Evolutionary conservation across 345 rosid species (phyloP), one percentile per base, ranked within the genome.

Genomic region (Hirschfeldia incana): DNA sequence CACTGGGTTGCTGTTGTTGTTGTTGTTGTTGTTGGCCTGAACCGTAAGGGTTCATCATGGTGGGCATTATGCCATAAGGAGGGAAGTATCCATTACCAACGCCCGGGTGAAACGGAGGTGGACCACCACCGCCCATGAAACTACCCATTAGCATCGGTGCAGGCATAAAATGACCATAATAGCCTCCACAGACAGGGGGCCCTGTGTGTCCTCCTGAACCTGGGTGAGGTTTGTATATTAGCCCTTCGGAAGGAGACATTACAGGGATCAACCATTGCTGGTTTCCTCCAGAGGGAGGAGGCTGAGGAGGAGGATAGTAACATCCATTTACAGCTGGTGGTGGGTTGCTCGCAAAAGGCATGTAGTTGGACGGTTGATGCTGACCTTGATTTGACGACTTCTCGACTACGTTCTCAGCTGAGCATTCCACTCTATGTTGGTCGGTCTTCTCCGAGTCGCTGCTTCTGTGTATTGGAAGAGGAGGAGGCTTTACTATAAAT

Each of bases 221-320:
- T 4, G 89, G 69, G 76, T 84, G 92, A 32, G 98, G 98, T 86
- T 92, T 94, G 85, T 89, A 94, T 77, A 94, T 76, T 15, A 92
- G 91, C 70, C 97, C 98, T 82, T 94, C 97, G 0, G 93, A 88
- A 42, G 97, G 97, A 34, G 98, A 91, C 94, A 94, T 89, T 10
- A 94, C 83, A 60, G 98, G 98, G 72, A 92, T 66, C 78, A 94
- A 78, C 97, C 97, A 92, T 64, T 91, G 98, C 16, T 91, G 88
- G 6, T 79, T 79, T 73, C 76, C 89, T 67, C 76, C 89, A 81
- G 16, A 82, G 73, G 28, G 85, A 60, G 17, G 86, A 59, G 64
- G 85, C 62, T 88, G 96, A 15, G 85, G 87, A 77, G 86, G 87
- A 77, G 86, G 89, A 82, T 82, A 83, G 87, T 85, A 88, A 21